Percentiles rank a stretch among this genome's conserved stretches.
phyloP scores from a whole-genome alignment of 2,329 filamentous ascomycete genomes.

The Escovopsis sp. region DNA sequence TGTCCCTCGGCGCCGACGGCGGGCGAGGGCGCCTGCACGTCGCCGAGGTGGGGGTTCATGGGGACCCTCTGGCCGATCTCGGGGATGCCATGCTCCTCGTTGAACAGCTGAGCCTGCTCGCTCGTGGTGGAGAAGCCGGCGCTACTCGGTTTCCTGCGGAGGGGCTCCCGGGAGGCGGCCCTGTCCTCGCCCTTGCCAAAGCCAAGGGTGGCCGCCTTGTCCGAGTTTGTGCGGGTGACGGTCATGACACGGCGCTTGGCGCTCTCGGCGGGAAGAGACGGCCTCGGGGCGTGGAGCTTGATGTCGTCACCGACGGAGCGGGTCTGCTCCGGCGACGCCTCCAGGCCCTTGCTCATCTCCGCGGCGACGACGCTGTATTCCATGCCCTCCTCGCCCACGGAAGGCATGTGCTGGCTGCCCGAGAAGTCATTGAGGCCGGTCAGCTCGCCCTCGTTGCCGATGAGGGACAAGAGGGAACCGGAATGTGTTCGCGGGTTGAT shows the following conservation, averaged over 20 bases:
- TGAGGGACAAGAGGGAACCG: slow-evolving; percentile 20
- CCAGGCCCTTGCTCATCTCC: slow-evolving; percentile 20
- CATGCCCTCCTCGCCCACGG: slow-evolving; percentile 74
- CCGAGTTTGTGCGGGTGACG: slow-evolving; percentile 86
- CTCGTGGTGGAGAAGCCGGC: slow-evolving; percentile 41
- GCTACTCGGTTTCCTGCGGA: slow-evolving; percentile 49
- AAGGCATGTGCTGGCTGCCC: slow-evolving; percentile 67
- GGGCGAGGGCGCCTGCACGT: slow-evolving; percentile 89
- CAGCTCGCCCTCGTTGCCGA: slow-evolving; percentile 17
- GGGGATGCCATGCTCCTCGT: slow-evolving; percentile 77
- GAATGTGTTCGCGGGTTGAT: slow-evolving; percentile 34
- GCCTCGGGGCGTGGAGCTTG: slow-evolving; percentile 78
- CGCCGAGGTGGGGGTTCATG: slow-evolving; percentile 83
- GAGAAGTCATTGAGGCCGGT: slow-evolving; percentile 42
- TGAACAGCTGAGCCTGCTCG: slow-evolving; percentile 34
- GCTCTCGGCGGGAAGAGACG: slow-evolving; percentile 65
- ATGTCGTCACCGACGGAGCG: slow-evolving; percentile 67
- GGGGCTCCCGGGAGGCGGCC: slow-evolving; percentile 31
- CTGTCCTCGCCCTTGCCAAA: slow-evolving; percentile 51
- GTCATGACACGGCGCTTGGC: slow-evolving; percentile 71
- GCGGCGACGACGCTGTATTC: slow-evolving; percentile 58
- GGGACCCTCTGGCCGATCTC: slow-evolving; percentile 87
- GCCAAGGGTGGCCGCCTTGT: slow-evolving; percentile 69
- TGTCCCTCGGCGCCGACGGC: slow-evolving; percentile 34
- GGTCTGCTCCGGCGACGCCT: slow-evolving; percentile 49